Percentiles rank a stretch among this genome's conserved stretches.
Conservation (phyloP, 2,329 filamentous ascomycete genomes). For the Diaporthe caulivora region DNA sequence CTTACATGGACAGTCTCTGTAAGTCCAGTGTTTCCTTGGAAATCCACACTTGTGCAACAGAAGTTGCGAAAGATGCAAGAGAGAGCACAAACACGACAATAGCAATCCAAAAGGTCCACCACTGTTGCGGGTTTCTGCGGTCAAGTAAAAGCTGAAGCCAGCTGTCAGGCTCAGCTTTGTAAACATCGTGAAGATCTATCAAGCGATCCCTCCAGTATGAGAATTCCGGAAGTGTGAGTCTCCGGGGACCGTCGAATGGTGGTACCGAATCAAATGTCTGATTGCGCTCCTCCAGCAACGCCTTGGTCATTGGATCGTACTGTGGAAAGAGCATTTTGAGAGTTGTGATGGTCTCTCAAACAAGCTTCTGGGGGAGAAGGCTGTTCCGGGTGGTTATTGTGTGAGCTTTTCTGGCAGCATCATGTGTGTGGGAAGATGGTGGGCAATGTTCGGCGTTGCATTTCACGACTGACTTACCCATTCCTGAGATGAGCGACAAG, state of each 20-base stretch:
- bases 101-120: conserved; percentile 6
- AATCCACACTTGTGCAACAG: not conserved
- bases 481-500: not conserved
- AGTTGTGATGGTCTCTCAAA: not conserved
- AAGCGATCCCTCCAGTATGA: not conserved
- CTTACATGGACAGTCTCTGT: not conserved
- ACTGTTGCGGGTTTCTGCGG: not conserved
- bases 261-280: not conserved
- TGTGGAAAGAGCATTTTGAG: conserved; percentile 7
- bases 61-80: not conserved
- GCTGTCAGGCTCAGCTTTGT: conserved; percentile 5
- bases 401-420: not conserved
- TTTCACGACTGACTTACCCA: not conserved
- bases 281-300: not conserved
- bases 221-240: not conserved
- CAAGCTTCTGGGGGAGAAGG: not conserved
- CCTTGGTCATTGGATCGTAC: not conserved
- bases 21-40: not conserved
- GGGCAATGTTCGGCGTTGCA: too few species aligned
- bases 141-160: not conserved
- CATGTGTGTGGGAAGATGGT: too few species aligned
- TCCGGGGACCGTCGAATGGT: not conserved
- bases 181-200: not conserved
- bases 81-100: not conserved
- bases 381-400: not conserved